Evolutionary conservation across 768 basidiomycete genomes (phyloP).

Genomic region (Xerocomus spinulosus): DNA sequence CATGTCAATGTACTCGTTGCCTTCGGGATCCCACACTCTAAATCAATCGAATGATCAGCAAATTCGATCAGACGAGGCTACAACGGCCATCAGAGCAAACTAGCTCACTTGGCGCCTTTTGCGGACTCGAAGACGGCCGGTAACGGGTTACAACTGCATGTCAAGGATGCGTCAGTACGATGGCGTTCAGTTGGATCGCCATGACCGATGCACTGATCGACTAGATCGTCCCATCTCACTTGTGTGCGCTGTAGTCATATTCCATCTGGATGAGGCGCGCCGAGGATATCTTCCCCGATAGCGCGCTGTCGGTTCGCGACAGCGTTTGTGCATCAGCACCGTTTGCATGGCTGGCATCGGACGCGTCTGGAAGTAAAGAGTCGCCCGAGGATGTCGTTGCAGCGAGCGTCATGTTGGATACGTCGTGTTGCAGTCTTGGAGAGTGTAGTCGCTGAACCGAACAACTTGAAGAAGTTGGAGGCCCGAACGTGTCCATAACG

Average conservation of each 20-base stretch:
- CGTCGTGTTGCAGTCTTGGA: no score
- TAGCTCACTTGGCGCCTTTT: constrained; percentile 79
- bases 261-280: constrained; percentile 76
- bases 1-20: constrained; percentile 96
- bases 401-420: constrained; percentile 20
- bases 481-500: no score
- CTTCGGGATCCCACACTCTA: constrained; percentile 92
- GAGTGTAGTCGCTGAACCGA: no score
- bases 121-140: constrained; percentile 93
- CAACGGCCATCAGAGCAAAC: constrained; percentile 31
- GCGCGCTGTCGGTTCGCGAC: neutral
- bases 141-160: constrained; percentile 86
- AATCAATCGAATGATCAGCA: constrained; percentile 1
- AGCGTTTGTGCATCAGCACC: constrained; percentile 13
- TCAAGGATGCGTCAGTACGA: constrained; percentile 32
- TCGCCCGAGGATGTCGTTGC: constrained; percentile 10
- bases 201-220: no score
- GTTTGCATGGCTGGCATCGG: constrained; percentile 5
- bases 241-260: constrained; percentile 80
- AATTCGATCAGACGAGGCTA: neutral
- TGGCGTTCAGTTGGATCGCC: no score
- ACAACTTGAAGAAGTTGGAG: no score
- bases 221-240: constrained; percentile 49
- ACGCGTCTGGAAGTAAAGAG: neutral
- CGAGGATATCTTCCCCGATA: constrained; percentile 41